phyloP scores from a whole-genome alignment of 1,284 basidiomycete species.

The Apiotrichum brassicae region DNA sequence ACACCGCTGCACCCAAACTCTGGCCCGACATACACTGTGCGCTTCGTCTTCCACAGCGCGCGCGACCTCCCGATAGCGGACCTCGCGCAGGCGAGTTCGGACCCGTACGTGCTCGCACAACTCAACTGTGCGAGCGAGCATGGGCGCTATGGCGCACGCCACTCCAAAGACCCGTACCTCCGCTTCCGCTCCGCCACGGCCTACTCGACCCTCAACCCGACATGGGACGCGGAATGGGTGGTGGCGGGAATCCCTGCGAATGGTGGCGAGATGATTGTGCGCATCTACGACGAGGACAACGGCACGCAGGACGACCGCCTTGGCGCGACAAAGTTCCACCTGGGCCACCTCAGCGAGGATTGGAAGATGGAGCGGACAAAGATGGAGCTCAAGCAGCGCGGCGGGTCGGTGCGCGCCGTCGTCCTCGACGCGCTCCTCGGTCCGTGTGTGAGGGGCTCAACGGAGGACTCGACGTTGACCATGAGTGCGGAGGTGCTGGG shows the following conservation, averaged over 20 bases:
- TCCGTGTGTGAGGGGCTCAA: background rate
- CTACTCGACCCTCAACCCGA: constrained; percentile 45
- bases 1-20: constrained; percentile 26
- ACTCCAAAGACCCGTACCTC: constrained; percentile 37
- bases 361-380: constrained; percentile 18
- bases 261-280: constrained; percentile 45
- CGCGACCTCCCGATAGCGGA: constrained; percentile 49
- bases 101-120: constrained; percentile 49
- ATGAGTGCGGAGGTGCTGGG: constrained; percentile 46
- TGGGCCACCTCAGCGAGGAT: constrained; percentile 27
- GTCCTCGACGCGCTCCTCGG: background rate
- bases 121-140: constrained; percentile 5
- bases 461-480: constrained; percentile 18
- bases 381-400: constrained; percentile 43
- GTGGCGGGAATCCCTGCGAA: constrained; percentile 48
- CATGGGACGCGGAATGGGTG: constrained; percentile 49
- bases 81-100: constrained; percentile 43
- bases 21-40: constrained; percentile 44
- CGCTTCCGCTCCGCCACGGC: constrained; percentile 49
- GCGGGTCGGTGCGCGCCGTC: constrained; percentile 43
- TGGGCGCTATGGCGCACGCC: background rate
- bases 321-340: constrained; percentile 41
- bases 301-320: constrained; percentile 50
- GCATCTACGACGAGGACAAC: constrained; percentile 50
- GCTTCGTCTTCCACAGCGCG: constrained; percentile 49